Base-by-base conservation (phyloP, 768 basidiomycete species). In the Tulasnella sp. region DNA sequence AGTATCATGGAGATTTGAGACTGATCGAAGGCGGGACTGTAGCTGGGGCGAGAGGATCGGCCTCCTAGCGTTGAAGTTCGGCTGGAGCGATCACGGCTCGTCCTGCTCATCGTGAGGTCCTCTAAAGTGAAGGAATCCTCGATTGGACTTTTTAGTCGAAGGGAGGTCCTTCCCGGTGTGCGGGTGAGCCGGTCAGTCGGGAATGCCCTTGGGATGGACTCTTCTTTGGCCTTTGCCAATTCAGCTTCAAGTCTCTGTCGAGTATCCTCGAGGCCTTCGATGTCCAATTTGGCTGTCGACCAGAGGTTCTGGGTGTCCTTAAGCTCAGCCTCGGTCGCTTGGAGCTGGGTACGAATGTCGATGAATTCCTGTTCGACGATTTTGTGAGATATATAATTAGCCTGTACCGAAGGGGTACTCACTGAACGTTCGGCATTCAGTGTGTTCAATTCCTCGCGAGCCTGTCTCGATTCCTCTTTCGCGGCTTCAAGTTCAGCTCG, bases 1-100 rank as follows among this genome's bases (percentile, higher is more conserved):
- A 77, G 71, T 2, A 78, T 32, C 26, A 52, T 47, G 6, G 47
- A 52, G 4, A 52, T 52, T 52, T 52, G 47, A 26, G 47, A 52
- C 29, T 52, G 47, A 52, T 52, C 47, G 47, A 52, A 52, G 47
- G 47, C 19, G 47, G n/a, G 19, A 26, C n/a, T 52, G 47, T 52
- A 52, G 47, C 47, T 52, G 5, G 47, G 47, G 22, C 47, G 47
- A n/a, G 47, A 26, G 19, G 47, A 52, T 7, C 47, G 47, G n/a
- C 47, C 47, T 26, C 47, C 47, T 7, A 52, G 3, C 22, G 47
- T 52, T n/a, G 47, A 52, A 16, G 47, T 26, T n/a, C 47, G 47
- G 19, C 47, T 26, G 22, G 5, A 11, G 22, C 47, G 47, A 26
- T 52, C 47, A 26, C 47, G 47, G 12, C 47, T n/a, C n/a, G 47